Base-by-base conservation (phyloP, 73 alveolate species). In the Paramecium primaurelia region DNA sequence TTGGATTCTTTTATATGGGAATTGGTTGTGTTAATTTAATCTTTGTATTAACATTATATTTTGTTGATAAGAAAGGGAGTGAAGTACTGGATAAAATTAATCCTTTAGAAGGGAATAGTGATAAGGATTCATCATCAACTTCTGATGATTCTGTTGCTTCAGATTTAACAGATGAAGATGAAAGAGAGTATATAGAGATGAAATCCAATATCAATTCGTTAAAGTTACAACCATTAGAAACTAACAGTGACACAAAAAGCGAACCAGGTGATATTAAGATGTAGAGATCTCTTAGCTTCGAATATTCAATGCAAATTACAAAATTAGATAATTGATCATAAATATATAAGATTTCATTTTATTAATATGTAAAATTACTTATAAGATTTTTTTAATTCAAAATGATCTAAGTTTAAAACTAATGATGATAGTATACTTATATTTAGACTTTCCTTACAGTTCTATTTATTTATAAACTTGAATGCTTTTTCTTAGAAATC, bases 1-100 rank as follows among this genome's bases (percentile, higher is more conserved):
- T 80, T 12, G 91, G 75, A 80, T 49, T 80, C 45, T 80, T 80
- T 80, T 80, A 80, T 47, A 80, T 80, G 91, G 91, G 91, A 14
- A 80, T 80, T 11, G 91, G 77, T 44, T 44, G 71, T 44, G 32
- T 80, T 25, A 42, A 34, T 25, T 45, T 80, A 16, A 20, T 80
- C 44, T 80, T 80, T 47, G 91, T 44, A 44, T 20, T 80, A 9
- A 32, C 91, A 26, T 47, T 80, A 45, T 80, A 80, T 20, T 80
- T 80, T 80, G 73, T 80, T 1, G 91, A 80, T 49, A 80, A 80
- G 18, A 80, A 80, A 16, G 91, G 91, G 3, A 80, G 91, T 80
- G 91, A 22, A 26, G 44, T 80, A 4, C 28, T 80, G 2, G 91
- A 80, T 7, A 42, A 9, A 20, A 32, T 80, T 10, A 80, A 80